Evolutionary conservation across 2,329 filamentous ascomycete genomes (phyloP).

Genomic region (Chalara sp.): DNA sequence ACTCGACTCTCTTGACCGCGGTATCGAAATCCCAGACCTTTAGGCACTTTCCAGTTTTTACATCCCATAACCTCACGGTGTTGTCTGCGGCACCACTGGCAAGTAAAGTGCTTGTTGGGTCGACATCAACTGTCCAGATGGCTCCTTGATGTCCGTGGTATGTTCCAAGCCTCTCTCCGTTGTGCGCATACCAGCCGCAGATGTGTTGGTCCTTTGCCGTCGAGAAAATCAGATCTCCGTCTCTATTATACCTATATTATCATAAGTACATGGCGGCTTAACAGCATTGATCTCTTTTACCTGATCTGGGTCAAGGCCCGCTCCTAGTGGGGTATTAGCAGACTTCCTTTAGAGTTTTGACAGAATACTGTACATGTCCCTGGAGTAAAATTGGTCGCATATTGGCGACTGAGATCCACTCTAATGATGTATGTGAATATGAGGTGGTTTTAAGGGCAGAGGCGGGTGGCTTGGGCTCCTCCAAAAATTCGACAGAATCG

Average conservation of each 20-base stretch:
- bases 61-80: constrained; percentile 94
- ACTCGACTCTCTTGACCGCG: constrained; percentile 95
- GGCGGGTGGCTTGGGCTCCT: no score
- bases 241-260: neutral
- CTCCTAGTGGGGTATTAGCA: constrained; percentile 45
- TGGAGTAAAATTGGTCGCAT: constrained; percentile 97
- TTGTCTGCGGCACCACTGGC: constrained; percentile 97
- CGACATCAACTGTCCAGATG: constrained; percentile 97
- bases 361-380: constrained; percentile 62
- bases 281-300: constrained; percentile 37
- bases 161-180: constrained; percentile 93
- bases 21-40: constrained; percentile 98
- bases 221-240: neutral
- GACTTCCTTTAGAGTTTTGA: no score
- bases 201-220: neutral
- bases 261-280: no score
- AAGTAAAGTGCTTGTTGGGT: constrained; percentile 85
- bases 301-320: constrained; percentile 92
- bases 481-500: no score
- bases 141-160: constrained; percentile 97
- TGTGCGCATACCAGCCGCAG: constrained; percentile 86
- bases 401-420: constrained; percentile 33
- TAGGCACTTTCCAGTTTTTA: constrained; percentile 84
- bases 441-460: neutral
- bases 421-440: neutral